Conservation (phyloP, 805 yeast genomes). For the Jamesozyma gamospora region DNA sequence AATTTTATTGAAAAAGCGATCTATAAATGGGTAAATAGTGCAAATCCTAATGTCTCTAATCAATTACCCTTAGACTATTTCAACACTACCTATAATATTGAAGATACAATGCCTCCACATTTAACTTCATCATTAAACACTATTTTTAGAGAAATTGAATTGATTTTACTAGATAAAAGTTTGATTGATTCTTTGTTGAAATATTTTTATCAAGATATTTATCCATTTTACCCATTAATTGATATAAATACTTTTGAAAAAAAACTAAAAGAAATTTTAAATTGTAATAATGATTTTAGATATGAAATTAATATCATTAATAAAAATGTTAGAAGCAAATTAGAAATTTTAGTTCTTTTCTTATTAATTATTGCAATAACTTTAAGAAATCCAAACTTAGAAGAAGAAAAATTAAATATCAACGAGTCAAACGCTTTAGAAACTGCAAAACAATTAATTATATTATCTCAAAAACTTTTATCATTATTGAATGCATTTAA, state of each 20-base stretch:
- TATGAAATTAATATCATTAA: constrained; percentile 6
- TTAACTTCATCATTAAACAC: constrained; percentile 4
- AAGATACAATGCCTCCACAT: constrained; percentile 9
- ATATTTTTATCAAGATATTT: constrained; percentile 14
- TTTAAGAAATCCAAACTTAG: constrained; percentile 2
- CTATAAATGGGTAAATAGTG: constrained; percentile 8
- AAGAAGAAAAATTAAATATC: background rate
- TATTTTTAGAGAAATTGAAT: constrained; percentile 9
- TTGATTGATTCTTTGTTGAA: constrained; percentile 6
- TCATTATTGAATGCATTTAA: constrained; percentile 8
- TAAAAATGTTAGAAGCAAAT: constrained; percentile 7
- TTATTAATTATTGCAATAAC: constrained; percentile 6
- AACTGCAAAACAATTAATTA: background rate
- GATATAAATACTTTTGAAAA: constrained; percentile 9
- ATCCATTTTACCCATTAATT: constrained; percentile 17
- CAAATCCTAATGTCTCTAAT: constrained; percentile 5
- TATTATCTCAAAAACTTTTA: constrained; percentile 4
- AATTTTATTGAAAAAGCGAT: constrained; percentile 14
- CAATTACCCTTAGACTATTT: constrained; percentile 10
- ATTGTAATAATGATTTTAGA: background rate
- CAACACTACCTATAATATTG: constrained; percentile 8
- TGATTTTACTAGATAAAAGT: constrained; percentile 6
- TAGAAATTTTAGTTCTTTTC: constrained; percentile 9
- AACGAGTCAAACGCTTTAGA: background rate
- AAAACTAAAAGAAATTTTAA: background rate